Percentiles rank a stretch among this genome's conserved stretches.
Conservation (phyloP, 148 eudicot species). For the Cornus florida region DNA sequence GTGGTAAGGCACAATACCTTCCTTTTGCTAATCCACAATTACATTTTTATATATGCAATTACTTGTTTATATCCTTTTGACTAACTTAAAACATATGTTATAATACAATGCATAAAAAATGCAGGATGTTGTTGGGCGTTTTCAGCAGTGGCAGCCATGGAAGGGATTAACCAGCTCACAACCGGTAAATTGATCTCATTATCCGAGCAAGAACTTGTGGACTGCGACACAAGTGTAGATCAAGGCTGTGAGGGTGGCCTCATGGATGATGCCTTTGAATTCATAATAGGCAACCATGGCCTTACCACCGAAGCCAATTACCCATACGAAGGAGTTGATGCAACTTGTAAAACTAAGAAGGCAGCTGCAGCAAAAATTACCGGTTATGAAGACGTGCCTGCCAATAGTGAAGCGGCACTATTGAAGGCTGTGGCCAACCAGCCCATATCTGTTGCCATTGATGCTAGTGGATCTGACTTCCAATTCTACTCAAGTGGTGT, state of each 20-base stretch:
- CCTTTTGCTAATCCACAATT: too few species aligned
- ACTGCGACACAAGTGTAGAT: slow-evolving; percentile 9
- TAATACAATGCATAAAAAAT: too few species aligned
- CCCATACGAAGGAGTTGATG: slow-evolving; percentile 14
- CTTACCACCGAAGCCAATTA: slow-evolving; percentile 13
- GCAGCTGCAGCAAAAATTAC: slow-evolving; percentile 16
- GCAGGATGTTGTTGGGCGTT: slow-evolving; percentile 9
- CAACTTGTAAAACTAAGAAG: slow-evolving; percentile 11
- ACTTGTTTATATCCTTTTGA: too few species aligned
- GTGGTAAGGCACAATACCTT: too few species aligned
- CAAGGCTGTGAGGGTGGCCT: slow-evolving; percentile 15
- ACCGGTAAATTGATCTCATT: slow-evolving; percentile 9
- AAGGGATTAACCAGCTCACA: slow-evolving; percentile 12
- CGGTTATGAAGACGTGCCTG: slow-evolving; percentile 22
- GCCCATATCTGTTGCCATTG: slow-evolving; percentile 27
- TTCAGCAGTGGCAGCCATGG: slow-evolving; percentile 21
- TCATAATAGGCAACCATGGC: slow-evolving; percentile 11
- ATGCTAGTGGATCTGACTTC: slow-evolving; percentile 22
- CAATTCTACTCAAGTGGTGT: slow-evolving; percentile 27
- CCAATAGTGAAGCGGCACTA: slow-evolving; percentile 19
- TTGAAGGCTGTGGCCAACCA: slow-evolving; percentile 24
- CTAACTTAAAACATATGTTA: too few species aligned
- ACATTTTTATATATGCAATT: too few species aligned
- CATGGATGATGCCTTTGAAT: slow-evolving; percentile 14
- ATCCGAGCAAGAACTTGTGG: slow-evolving; percentile 22